These are phyloP conservation scores for Aegilops longissima DNA, from an alignment of 176 grass and related monocot genomes.

Conservation along the genomic window DNA sequence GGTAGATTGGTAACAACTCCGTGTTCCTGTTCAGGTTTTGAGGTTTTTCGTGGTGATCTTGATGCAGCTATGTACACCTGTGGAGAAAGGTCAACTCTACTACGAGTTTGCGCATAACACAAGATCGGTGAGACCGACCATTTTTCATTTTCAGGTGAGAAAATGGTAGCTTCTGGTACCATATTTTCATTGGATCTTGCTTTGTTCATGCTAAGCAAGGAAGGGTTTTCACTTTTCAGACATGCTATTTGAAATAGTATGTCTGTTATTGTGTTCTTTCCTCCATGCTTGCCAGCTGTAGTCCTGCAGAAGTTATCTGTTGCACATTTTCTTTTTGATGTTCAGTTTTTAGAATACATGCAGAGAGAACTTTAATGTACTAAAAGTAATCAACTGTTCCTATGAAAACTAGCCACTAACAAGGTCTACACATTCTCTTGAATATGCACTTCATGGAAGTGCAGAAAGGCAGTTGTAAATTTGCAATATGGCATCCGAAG, in stretches of 20 bases:
- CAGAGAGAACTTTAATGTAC: background rate
- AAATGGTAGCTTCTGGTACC: background rate
- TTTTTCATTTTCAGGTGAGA: constrained; percentile 91
- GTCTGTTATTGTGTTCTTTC: background rate
- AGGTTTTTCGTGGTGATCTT: constrained; percentile 7
- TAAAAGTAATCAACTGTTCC: background rate
- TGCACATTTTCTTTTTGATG: background rate
- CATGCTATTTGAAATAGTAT: background rate
- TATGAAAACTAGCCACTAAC: background rate
- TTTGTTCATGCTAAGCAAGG: background rate
- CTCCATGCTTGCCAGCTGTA: background rate
- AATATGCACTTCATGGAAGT: background rate
- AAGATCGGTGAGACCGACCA: constrained; percentile 65
- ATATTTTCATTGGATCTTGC: background rate
- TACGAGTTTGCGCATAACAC: constrained; percentile 79
- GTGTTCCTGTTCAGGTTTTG: background rate
- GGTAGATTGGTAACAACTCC: background rate
- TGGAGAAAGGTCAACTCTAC: constrained; percentile 59
- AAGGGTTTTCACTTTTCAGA: background rate
- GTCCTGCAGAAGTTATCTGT: background rate
- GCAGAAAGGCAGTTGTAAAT: background rate
- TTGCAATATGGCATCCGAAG: background rate
- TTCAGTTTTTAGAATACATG: background rate
- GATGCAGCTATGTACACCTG: constrained; percentile 52
- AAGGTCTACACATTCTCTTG: background rate